Percentiles rank a stretch among this genome's conserved stretches.
Evolutionary conservation across 108 stramenopile genomes (phyloP).

Genomic region (Cyclostephanos invisitatus): DNA sequence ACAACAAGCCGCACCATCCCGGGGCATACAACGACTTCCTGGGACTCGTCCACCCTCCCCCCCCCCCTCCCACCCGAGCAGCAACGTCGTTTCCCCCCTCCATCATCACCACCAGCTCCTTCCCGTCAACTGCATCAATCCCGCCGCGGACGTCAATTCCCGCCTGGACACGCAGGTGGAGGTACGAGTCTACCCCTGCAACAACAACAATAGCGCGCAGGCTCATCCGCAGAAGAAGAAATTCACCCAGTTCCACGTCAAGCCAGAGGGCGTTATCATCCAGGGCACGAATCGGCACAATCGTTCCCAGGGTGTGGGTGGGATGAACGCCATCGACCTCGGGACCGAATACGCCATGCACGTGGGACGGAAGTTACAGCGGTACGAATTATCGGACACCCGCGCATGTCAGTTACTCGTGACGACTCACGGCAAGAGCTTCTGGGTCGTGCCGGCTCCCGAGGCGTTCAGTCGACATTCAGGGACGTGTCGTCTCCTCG

Average conservation of each 20-base stretch:
- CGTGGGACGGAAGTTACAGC: slow-evolving; percentile 79
- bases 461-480: slow-evolving; percentile 96
- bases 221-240: slow-evolving; percentile 64
- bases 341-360: slow-evolving; percentile 76
- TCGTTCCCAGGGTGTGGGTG: slow-evolving; percentile 15
- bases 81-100: slow-evolving; percentile 1
- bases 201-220: slow-evolving; percentile 70
- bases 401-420: slow-evolving; percentile 91
- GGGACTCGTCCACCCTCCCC: background rate
- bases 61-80: background rate
- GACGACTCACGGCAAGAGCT: slow-evolving; percentile 82
- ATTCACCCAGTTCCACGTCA: slow-evolving; percentile 80
- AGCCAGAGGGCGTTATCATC: slow-evolving; percentile 88
- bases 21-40: too few species aligned
- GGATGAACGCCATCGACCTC: slow-evolving; percentile 49
- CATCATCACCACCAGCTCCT: background rate
- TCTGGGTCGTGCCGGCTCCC: slow-evolving; percentile 94
- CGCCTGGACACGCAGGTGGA: slow-evolving; percentile 87
- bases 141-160: slow-evolving; percentile 78
- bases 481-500: slow-evolving; percentile 93
- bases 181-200: slow-evolving; percentile 87
- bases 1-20: too few species aligned
- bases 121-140: slow-evolving; percentile 64
- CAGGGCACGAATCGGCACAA: slow-evolving; percentile 66
- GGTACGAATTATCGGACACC: slow-evolving; percentile 85